Conservation (phyloP, 495 filamentous ascomycete genomes). For the Filosporella fistucella region DNA sequence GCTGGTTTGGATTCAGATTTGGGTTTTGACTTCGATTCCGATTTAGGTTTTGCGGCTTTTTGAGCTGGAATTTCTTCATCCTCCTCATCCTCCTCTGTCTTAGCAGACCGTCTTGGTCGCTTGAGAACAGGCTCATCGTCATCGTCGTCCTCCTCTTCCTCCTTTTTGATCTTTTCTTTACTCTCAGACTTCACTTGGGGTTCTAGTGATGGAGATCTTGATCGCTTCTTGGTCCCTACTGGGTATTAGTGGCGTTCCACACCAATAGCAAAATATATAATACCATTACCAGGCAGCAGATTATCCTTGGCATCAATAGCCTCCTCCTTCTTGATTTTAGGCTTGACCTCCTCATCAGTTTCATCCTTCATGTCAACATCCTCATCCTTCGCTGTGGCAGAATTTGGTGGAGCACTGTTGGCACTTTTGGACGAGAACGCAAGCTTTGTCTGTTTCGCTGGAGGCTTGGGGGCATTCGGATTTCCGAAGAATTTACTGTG, state of each 20-base stretch:
- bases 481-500: conserved; percentile 66
- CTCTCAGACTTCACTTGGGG: conserved; percentile 19
- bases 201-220: conserved; percentile 24
- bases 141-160: conserved; percentile 37
- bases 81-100: conserved; percentile 31
- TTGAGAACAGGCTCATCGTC: conserved; percentile 53
- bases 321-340: conserved; percentile 14
- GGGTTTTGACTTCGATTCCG: conserved; percentile 19
- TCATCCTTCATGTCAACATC: conserved; percentile 24
- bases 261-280: background rate
- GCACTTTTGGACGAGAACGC: conserved; percentile 52
- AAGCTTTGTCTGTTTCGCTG: conserved; percentile 70
- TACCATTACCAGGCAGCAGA: conserved; percentile 24
- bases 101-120: conserved; percentile 30
- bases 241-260: background rate
- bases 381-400: conserved; percentile 10
- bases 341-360: conserved; percentile 21
- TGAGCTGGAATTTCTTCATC: conserved; percentile 25
- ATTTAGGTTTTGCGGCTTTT: conserved; percentile 12
- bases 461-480: conserved; percentile 45
- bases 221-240: conserved; percentile 40
- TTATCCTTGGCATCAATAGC: conserved; percentile 25
- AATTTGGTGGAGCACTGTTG: conserved; percentile 12
- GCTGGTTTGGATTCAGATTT: conserved; percentile 3
- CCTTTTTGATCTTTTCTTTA: conserved; percentile 19